Evolutionary conservation across 2,329 filamentous ascomycete genomes (phyloP).

Genomic region (Truncatella angustata): DNA sequence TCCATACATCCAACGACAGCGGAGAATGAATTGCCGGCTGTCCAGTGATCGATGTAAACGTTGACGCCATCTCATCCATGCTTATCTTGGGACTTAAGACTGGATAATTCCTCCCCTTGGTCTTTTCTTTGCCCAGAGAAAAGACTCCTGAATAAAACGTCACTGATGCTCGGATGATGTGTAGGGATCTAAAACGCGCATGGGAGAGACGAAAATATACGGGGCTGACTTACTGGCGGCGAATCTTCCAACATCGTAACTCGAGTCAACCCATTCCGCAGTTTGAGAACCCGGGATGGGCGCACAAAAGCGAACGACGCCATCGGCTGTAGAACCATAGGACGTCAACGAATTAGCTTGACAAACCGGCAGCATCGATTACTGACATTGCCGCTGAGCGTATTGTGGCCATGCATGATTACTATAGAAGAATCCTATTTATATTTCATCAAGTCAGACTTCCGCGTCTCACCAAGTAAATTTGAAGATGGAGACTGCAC

Average conservation of each 20-base stretch:
- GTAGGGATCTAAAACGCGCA: too few species aligned
- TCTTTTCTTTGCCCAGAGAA: background rate
- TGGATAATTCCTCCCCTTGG: background rate
- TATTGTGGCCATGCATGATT: constrained; percentile 1
- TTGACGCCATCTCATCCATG: background rate
- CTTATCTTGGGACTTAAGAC: background rate
- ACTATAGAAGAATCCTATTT: background rate
- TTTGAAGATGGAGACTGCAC: background rate
- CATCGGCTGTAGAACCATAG: background rate
- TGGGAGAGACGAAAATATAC: too few species aligned
- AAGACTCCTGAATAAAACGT: background rate
- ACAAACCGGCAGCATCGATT: background rate
- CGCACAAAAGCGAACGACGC: background rate
- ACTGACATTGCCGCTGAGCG: background rate
- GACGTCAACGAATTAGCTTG: background rate
- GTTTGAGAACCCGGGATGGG: background rate
- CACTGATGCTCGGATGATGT: background rate
- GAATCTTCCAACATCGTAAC: background rate
- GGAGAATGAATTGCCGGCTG: background rate
- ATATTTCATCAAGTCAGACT: background rate
- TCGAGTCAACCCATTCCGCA: background rate
- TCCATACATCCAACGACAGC: background rate
- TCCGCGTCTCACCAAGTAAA: too few species aligned
- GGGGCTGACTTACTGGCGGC: background rate
- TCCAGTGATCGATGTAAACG: background rate